These are phyloP conservation scores for Dothideomycetes sp. DNA, from an alignment of 2,329 filamentous ascomycete species.

Conservation along the genomic window DNA sequence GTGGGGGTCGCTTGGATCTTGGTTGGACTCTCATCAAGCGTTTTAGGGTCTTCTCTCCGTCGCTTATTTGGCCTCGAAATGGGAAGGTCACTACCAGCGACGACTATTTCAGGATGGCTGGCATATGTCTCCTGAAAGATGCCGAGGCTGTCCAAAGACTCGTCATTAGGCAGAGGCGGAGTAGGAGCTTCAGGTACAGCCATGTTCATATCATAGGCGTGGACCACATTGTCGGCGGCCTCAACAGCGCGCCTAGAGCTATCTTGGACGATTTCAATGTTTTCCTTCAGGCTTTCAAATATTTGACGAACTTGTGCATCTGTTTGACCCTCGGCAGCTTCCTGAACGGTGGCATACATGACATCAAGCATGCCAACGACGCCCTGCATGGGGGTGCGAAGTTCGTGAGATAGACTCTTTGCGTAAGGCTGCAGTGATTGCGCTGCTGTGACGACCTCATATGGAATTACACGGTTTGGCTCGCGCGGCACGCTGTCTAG, in stretches of 20 bases:
- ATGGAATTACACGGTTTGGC: conserved; percentile 37
- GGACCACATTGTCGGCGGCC: conserved; percentile 64
- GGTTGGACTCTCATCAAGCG: conserved; percentile 10
- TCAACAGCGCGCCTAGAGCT: conserved; percentile 61
- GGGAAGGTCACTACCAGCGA: conserved; percentile 30
- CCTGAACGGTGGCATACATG: conserved; percentile 62
- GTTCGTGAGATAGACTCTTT: conserved; percentile 59
- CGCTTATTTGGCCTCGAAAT: conserved; percentile 31
- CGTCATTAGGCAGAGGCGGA: conserved; percentile 16
- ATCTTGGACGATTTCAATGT: conserved; percentile 63
- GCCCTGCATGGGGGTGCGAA: conserved; percentile 65
- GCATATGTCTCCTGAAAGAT: conserved; percentile 1
- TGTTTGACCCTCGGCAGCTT: conserved; percentile 46
- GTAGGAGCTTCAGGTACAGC: conserved; percentile 53
- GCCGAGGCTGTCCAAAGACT: not conserved
- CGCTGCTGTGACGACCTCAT: conserved; percentile 45
- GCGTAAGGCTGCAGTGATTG: conserved; percentile 62
- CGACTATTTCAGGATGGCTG: conserved; percentile 29
- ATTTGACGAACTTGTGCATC: conserved; percentile 42
- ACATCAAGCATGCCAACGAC: conserved; percentile 68
- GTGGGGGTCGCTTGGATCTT: conserved; percentile 13
- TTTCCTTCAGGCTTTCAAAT: conserved; percentile 53
- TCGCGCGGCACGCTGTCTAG: conserved; percentile 13
- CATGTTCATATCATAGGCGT: conserved; percentile 67
- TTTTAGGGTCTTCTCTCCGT: conserved; percentile 25